These are phyloP conservation scores for Atkinsonella texensis DNA, from an alignment of 2,329 filamentous ascomycete species.

Conservation along the genomic window DNA sequence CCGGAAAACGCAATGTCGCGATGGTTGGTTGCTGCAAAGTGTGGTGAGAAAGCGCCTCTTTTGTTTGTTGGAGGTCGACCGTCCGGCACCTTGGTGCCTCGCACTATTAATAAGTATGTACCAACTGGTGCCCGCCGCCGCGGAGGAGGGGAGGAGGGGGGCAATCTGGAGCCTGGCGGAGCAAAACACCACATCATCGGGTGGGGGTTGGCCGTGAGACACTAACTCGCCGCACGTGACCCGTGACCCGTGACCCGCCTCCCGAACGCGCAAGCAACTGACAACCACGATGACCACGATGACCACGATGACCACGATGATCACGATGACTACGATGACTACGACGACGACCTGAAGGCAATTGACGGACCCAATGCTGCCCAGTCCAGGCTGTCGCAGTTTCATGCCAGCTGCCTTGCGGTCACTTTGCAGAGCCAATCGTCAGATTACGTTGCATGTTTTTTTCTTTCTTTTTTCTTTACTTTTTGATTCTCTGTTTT, in stretches of 20 bases:
- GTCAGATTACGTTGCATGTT: conserved; percentile 1
- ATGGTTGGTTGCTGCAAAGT: not conserved
- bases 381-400: too few species aligned
- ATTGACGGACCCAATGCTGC: too few species aligned
- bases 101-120: conserved; percentile 3
- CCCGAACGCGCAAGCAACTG: conserved; percentile 6
- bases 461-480: conserved; percentile 7
- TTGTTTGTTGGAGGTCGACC: conserved; percentile 6
- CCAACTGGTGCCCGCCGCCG: conserved; percentile 2
- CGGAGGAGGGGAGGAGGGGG: conserved; percentile 8
- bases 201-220: conserved; percentile 22
- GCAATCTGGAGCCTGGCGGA: conserved; percentile 16
- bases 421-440: not conserved
- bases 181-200: conserved; percentile 20
- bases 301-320: too few species aligned
- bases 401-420: not conserved
- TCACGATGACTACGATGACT: not conserved
- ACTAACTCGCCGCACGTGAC: conserved; percentile 18
- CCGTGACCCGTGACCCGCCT: conserved; percentile 1
- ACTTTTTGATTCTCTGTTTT: conserved; percentile 12
- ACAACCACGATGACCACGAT: not conserved
- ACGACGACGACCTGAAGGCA: too few species aligned
- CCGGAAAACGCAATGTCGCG: conserved; percentile 2
- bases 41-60: conserved; percentile 7
- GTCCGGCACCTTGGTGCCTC: conserved; percentile 3